Conservation (phyloP, 2,329 filamentous ascomycete species). For the Macrophomina pseudophaseolina region DNA sequence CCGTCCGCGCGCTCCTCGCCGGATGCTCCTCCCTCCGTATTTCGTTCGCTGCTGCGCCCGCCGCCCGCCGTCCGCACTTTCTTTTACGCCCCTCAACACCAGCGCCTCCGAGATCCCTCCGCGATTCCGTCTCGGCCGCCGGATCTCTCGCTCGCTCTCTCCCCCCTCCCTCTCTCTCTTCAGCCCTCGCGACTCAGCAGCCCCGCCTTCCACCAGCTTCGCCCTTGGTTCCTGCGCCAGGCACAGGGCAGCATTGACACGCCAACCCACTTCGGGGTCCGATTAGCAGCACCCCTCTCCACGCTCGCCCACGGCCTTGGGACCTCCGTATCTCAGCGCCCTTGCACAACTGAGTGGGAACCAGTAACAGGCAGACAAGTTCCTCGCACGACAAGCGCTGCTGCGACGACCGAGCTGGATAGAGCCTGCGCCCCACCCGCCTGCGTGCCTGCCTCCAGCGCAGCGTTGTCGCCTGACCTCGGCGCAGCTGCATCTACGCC, state of each 20-base stretch:
- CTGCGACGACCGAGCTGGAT: slow-evolving; percentile 11
- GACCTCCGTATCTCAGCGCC: neutral
- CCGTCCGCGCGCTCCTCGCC: neutral
- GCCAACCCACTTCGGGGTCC: slow-evolving; percentile 3
- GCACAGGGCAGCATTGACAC: slow-evolving; percentile 1
- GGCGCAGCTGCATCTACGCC: neutral
- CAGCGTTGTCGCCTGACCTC: slow-evolving; percentile 1
- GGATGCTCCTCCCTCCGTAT: neutral
- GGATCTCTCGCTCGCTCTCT: neutral
- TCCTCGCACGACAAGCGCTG: slow-evolving; percentile 6
- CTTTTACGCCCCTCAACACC: neutral
- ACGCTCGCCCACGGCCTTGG: slow-evolving; percentile 8
- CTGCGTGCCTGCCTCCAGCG: slow-evolving; percentile 5
- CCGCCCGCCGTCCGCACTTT: neutral
- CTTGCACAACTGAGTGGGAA: neutral
- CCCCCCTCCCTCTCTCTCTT: neutral
- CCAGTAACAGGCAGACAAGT: slow-evolving; percentile 12
- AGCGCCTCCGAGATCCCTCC: neutral
- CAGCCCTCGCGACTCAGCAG: slow-evolving; percentile 9
- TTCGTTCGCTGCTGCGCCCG: neutral
- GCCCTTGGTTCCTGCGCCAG: slow-evolving; percentile 19
- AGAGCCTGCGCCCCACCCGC: slow-evolving; percentile 8
- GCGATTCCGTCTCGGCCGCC: neutral
- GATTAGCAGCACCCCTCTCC: slow-evolving; percentile 3
- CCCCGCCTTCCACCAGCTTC: slow-evolving; percentile 1